Evolutionary conservation across 257 asterid genomes (phyloP).

Genomic region (Voacanga thouarsii): DNA sequence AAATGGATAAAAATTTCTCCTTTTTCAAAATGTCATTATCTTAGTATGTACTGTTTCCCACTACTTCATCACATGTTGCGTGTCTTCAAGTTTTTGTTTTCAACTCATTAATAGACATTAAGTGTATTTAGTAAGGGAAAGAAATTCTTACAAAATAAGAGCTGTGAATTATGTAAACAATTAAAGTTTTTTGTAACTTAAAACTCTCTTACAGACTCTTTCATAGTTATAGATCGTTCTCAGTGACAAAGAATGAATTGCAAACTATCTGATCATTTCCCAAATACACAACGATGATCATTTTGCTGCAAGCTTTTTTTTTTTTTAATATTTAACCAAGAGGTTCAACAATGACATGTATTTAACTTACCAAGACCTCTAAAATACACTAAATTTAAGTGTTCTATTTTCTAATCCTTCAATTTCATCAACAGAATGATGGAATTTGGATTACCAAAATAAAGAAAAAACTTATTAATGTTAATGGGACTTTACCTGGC

Average conservation of each 20-base stretch:
- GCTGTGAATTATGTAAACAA: not conserved
- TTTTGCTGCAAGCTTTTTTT: not conserved
- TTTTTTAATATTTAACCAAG: too few species aligned
- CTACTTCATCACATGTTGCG: not conserved
- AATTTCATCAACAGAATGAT: not conserved
- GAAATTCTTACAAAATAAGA: not conserved
- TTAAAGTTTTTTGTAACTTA: not conserved
- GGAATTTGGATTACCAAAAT: not conserved
- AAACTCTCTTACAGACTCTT: not conserved
- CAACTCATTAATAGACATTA: not conserved
- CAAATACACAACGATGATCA: not conserved
- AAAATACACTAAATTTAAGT: not conserved
- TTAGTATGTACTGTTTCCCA: not conserved
- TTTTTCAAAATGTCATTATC: not conserved
- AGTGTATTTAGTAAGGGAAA: not conserved
- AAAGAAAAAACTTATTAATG: not conserved
- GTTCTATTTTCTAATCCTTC: not conserved
- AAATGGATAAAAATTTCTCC: not conserved
- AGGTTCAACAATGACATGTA: not conserved
- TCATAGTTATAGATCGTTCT: not conserved
- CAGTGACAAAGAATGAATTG: not conserved
- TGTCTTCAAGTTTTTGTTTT: not conserved
- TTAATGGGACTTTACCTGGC: slow-evolving; percentile 53
- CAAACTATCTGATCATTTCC: not conserved
- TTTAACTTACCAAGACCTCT: not conserved